These are phyloP conservation scores for Ophiostoma novo-ulmi DNA, from an alignment of 2,329 filamentous ascomycete species.

Conservation along the genomic window DNA sequence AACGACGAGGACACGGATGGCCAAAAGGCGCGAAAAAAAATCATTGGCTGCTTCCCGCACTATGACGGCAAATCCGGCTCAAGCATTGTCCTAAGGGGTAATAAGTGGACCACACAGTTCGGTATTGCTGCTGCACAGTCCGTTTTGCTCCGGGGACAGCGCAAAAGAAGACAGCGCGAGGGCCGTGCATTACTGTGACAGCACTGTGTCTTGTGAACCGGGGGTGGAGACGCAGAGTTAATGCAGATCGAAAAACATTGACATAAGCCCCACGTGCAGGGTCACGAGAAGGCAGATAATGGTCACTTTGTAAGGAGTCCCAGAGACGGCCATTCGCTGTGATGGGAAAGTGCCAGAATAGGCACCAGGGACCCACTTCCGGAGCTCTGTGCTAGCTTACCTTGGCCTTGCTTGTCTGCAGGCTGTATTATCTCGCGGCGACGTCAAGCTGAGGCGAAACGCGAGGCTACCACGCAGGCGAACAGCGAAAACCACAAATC, in stretches of 20 bases:
- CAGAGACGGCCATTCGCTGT: constrained; percentile 10
- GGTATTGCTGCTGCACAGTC: constrained; percentile 13
- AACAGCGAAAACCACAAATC: no score
- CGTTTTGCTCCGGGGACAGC: constrained; percentile 21
- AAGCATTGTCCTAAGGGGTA: constrained; percentile 14
- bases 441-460: not conserved
- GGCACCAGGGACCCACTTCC: not conserved
- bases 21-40: constrained; percentile 21
- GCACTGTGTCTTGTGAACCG: constrained; percentile 18
- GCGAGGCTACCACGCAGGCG: constrained; percentile 3
- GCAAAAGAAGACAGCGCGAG: not conserved
- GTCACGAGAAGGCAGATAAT: not conserved
- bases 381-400: not conserved
- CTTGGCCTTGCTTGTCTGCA: constrained; percentile 7
- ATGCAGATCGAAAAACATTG: not conserved
- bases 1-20: constrained; percentile 8
- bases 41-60: constrained; percentile 20
- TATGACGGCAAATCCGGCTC: constrained; percentile 26
- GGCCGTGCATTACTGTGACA: constrained; percentile 17
- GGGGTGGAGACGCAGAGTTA: not conserved
- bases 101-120: constrained; percentile 21
- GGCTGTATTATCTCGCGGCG: not conserved
- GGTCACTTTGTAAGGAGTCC: not conserved
- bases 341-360: not conserved
- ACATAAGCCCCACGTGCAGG: not conserved